Evolutionary conservation across 1,284 basidiomycete species (phyloP).

Genomic region (Microbotryum lychnidis-dioicae): DNA sequence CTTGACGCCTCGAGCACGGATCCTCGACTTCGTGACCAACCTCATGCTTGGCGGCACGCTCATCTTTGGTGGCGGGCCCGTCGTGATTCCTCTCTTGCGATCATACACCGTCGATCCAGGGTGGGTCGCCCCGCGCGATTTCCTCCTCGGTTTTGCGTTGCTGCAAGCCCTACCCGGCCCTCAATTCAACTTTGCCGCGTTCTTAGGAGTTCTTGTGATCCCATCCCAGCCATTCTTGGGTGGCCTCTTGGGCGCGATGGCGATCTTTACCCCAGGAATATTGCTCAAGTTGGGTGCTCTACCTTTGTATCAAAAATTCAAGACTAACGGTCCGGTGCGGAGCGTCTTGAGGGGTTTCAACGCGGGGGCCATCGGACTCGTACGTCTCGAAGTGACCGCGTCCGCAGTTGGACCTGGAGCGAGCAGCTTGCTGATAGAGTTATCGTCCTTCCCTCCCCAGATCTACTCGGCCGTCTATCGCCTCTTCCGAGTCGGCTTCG

Average conservation of each 20-base stretch:
- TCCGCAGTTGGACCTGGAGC: no score
- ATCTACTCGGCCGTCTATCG: constrained; percentile 52
- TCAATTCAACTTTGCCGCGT: constrained; percentile 55
- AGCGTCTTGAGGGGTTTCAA: constrained; percentile 50
- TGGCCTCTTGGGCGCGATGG: constrained; percentile 47
- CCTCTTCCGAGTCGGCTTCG: constrained; percentile 42
- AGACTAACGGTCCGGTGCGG: constrained; percentile 43
- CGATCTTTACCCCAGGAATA: constrained; percentile 50
- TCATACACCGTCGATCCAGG: constrained; percentile 52
- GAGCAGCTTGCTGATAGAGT: no score
- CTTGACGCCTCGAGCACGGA: constrained; percentile 34
- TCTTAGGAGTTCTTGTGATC: constrained; percentile 48
- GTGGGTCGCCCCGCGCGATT: constrained; percentile 47
- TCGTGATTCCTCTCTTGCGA: constrained; percentile 52
- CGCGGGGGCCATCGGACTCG: constrained; percentile 50
- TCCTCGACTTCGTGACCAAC: constrained; percentile 45
- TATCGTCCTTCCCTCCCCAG: no score
- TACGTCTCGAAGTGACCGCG: no score
- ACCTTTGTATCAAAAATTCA: constrained; percentile 47
- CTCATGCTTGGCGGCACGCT: constrained; percentile 48
- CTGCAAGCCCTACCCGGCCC: constrained; percentile 45
- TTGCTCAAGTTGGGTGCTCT: constrained; percentile 49
- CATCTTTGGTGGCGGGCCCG: constrained; percentile 50
- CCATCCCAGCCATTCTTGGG: constrained; percentile 42
- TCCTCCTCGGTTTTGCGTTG: constrained; percentile 53